Evolutionary conservation across 768 basidiomycete species (phyloP), one percentile per base, ranked within the genome.

Genomic region (Russula brevipes): DNA sequence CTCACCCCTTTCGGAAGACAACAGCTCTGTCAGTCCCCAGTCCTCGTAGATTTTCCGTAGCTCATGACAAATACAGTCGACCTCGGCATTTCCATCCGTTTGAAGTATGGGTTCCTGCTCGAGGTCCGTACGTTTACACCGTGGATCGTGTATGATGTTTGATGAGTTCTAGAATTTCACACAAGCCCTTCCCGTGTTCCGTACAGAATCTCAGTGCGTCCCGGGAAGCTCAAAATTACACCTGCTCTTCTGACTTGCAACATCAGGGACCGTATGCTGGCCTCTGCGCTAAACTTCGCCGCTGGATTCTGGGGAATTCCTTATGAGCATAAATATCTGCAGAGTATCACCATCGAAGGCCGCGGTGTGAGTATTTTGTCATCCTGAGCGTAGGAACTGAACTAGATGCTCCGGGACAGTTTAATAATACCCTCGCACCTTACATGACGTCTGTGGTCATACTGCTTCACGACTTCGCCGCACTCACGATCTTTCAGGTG

Each of bases 1-100:
- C 76, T 95, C 63, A 94, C 93, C n/a, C 91, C 93, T 0, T 95
- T 95, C 65, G 93, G 94, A 52, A 78, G 94, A 53, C 85, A 90
- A 69, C 93, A 97, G 68, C 75, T 94, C 4, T 95, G 87, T 89
- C 61, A 61, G 86, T 76, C 9, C 33, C n/a, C n/a, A 9, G 30
- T 5, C 52, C 11, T 39, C 10, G 19, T 35, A 54, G 35, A 24
- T 16, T 31, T 36, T 41, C 4, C 45, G 17, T 42, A 30, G 11
- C 57, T 46, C 44, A 19, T 59, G 49, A 35, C 35, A 38, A 38
- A 63, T 30, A n/a, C 55, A 78, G 77, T 70, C 47, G 77, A 79
- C 57, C 73, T 79, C 31, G 77, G 77, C 12, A 73, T 79, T n/a
- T 76, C 77, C 3, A 75, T 73, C 61, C 75, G 77, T 50, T 69